These are phyloP conservation scores for Cicer yamashitae DNA, from an alignment of 306 rosid genomes.

Conservation along the genomic window DNA sequence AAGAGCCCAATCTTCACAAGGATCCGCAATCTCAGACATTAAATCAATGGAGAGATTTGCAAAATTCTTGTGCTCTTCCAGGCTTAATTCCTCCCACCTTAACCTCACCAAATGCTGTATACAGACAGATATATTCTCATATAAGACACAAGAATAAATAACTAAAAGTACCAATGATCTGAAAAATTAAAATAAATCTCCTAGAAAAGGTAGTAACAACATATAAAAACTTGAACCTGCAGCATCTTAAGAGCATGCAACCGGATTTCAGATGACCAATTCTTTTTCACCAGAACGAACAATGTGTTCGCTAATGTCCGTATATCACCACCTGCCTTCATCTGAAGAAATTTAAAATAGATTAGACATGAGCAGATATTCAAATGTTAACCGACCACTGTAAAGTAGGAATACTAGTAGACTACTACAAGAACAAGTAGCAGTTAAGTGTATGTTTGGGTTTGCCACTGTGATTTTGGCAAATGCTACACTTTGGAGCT, in stretches of 20 bases:
- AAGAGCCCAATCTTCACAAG: constrained; percentile 90
- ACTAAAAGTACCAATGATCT: background rate
- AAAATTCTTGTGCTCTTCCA: constrained; percentile 70
- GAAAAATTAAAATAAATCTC: constrained; percentile 27
- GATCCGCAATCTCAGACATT: constrained; percentile 87
- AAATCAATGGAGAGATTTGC: constrained; percentile 76
- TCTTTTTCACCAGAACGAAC: constrained; percentile 74
- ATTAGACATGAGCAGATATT: constrained; percentile 19
- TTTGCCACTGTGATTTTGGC: too few relatives aligned
- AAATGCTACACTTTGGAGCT: too few relatives aligned
- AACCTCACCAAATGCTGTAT: constrained; percentile 90
- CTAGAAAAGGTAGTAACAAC: constrained; percentile 32
- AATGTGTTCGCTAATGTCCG: constrained; percentile 76
- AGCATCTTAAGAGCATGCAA: constrained; percentile 94
- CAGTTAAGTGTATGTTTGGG: too few relatives aligned
- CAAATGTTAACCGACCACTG: constrained; percentile 16
- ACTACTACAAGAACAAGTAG: constrained; percentile 5
- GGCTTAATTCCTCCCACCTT: constrained; percentile 89
- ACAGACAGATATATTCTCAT: constrained; percentile 35
- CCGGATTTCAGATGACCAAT: constrained; percentile 95
- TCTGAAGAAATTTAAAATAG: constrained; percentile 54
- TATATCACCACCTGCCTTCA: constrained; percentile 81
- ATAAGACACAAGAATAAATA: constrained; percentile 34
- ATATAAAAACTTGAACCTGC: constrained; percentile 64
- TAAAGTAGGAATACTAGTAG: constrained; percentile 28